Evolutionary conservation across 352 stramenopile genomes (phyloP).

Genomic region (Phytophthora brassicae): DNA sequence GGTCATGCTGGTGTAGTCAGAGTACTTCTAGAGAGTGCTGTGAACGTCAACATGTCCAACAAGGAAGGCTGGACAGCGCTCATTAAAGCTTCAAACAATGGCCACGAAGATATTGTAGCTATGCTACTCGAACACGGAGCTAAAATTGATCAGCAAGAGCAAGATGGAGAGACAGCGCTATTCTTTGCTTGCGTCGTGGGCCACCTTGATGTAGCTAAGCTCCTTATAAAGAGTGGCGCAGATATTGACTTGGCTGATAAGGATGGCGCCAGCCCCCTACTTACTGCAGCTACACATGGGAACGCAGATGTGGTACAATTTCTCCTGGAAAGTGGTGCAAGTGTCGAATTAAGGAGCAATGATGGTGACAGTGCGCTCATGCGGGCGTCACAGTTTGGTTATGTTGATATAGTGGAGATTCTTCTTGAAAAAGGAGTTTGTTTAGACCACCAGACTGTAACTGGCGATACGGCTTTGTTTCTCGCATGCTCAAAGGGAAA

Average conservation of each 20-base stretch:
- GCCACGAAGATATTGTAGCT: neutral
- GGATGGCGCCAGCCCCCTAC: neutral
- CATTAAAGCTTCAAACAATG: neutral
- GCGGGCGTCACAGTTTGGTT: neutral
- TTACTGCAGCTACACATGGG: neutral
- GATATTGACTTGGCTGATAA: neutral
- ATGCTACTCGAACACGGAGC: neutral
- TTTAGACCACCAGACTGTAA: constrained; percentile 1
- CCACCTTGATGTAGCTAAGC: neutral
- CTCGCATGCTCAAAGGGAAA: neutral
- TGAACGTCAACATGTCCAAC: neutral
- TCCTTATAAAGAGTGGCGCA: neutral
- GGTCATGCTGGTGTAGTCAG: neutral
- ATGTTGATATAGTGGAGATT: neutral
- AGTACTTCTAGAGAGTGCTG: neutral
- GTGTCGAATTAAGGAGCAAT: too few species aligned
- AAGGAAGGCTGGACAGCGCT: neutral
- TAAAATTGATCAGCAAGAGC: neutral
- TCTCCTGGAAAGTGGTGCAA: neutral
- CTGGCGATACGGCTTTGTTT: neutral
- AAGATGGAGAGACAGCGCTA: neutral
- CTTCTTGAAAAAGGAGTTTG: constrained; percentile 1
- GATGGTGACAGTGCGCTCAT: neutral
- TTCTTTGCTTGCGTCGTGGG: neutral
- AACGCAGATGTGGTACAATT: neutral